These are phyloP conservation scores for Colletotrichum musae DNA, from an alignment of 2,329 filamentous ascomycete genomes.

Conservation along the genomic window DNA sequence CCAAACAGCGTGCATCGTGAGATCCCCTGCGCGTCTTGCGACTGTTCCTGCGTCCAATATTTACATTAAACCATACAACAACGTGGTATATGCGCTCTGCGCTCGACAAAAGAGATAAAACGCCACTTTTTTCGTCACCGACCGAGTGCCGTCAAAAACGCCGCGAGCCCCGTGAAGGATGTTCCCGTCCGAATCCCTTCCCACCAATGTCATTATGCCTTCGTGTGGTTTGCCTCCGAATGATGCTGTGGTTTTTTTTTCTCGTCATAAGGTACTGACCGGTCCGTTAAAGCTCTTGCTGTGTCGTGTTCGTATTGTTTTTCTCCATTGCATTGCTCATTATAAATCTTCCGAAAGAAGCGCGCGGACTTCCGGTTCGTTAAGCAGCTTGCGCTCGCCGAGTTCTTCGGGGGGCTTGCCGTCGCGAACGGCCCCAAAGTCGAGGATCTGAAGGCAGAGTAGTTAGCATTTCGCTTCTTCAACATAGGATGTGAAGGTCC, in stretches of 20 bases:
- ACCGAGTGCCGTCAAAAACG: constrained; percentile 30
- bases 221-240: constrained; percentile 25
- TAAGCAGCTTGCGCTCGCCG: constrained; percentile 82
- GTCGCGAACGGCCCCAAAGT: constrained; percentile 95
- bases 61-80: constrained; percentile 38
- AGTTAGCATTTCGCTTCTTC: constrained; percentile 1
- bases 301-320: constrained; percentile 9
- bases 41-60: constrained; percentile 27
- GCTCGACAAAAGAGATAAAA: constrained; percentile 17
- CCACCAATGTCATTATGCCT: constrained; percentile 31
- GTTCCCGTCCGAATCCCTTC: constrained; percentile 24
- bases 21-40: constrained; percentile 4
- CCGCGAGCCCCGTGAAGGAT: constrained; percentile 29
- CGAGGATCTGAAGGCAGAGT: constrained; percentile 79
- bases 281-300: constrained; percentile 33
- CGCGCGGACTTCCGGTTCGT: constrained; percentile 67
- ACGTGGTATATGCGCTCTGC: constrained; percentile 39
- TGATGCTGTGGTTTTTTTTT: constrained; percentile 36
- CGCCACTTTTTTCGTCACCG: constrained; percentile 29
- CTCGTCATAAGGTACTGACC: constrained; percentile 31
- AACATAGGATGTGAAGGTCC: constrained; percentile 46
- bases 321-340: constrained; percentile 12
- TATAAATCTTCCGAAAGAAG: constrained; percentile 61
- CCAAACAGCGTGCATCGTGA: background rate
- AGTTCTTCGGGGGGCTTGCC: constrained; percentile 83